phyloP scores from a whole-genome alignment of 208 protist species.

The Leishmania aethiopica region DNA sequence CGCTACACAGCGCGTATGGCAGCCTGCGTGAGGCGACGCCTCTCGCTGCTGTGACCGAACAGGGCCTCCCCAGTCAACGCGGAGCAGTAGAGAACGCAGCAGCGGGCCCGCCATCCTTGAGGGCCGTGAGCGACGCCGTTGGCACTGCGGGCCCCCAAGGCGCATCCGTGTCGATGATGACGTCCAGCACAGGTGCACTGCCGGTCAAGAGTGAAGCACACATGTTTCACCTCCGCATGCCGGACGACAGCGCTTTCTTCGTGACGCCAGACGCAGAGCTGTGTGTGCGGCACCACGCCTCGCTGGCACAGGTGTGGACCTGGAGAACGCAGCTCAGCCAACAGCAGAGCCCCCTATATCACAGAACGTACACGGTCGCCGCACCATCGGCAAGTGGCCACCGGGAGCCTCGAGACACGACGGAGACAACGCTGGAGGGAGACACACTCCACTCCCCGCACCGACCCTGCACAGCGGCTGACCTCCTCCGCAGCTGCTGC shows the following conservation, averaged over 20 bases:
- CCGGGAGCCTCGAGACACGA: neutral
- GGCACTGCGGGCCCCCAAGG: neutral
- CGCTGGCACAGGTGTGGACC: conserved; percentile 7
- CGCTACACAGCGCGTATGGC: conserved; percentile 8
- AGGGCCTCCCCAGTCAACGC: neutral
- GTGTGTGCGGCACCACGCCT: conserved; percentile 6
- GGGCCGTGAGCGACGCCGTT: neutral
- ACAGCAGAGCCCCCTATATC: neutral
- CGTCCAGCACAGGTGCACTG: neutral
- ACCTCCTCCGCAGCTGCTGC: conserved; percentile 1
- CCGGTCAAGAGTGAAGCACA: neutral
- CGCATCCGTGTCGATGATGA: neutral
- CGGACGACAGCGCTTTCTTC: conserved; percentile 1
- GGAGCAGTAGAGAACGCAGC: neutral
- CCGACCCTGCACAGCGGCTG: conserved; percentile 3
- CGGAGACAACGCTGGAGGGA: neutral
- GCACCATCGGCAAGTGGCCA: neutral
- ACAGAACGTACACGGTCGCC: neutral
- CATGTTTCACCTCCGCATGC: neutral
- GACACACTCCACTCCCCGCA: neutral
- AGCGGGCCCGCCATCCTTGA: neutral
- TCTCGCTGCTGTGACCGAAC: neutral
- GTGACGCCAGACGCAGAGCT: conserved; percentile 14
- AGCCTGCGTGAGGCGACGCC: neutral
- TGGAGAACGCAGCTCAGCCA: conserved; percentile 7